Evolutionary conservation across 441 rosid genomes (phyloP), one percentile per base, ranked within the genome.

Genomic region (Metrosideros polymorpha): DNA sequence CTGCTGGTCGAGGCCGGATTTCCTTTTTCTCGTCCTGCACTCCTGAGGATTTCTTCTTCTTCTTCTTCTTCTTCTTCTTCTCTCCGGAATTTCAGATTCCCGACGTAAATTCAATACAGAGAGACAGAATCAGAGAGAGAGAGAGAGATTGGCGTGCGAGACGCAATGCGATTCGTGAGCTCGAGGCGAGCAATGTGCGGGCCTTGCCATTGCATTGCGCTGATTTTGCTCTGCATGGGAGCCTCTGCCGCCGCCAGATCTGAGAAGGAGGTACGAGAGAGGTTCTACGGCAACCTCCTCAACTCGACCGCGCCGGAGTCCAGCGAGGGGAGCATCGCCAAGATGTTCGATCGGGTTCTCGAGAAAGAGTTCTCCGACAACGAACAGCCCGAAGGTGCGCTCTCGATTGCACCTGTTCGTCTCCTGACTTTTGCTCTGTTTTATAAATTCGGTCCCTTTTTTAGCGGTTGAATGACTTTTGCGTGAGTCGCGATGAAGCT

Each of bases 311-410:
- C 92, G 9, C 92, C 98, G 12, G 95, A 86, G 24, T 87, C 90
- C 24, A 94, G 93, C 4, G 98, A 94, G 57, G 96, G 94, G 18
- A 96, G 96, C 86, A 95, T 98, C 59, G 99, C 99, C 32, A 88
- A 95, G 91, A 98, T 98, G 94, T 96, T 98, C 92, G 98, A 96
- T 91, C 94, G 93, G 43, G 99, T 96, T 85, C 95, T 98, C 25
- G 95, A 96, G 91, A 98, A 98, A 88, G 99, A 96, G 88, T 96
- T 98, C 91, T 91, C 98, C 27, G 98, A 96, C 75, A 95, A 94
- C 87, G 99, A 98, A 82, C 98, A 93, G 76, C 92, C 96, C 91
- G 98, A 95, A 92, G 99, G 99, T 97, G 87, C 30, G 82, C 42
- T 83, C 30, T 76, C 30, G 54, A 59, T 42, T 15, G 61, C 63